Base-by-base conservation (phyloP, 2,329 filamentous ascomycete genomes). In the Epichloe bromicola region DNA sequence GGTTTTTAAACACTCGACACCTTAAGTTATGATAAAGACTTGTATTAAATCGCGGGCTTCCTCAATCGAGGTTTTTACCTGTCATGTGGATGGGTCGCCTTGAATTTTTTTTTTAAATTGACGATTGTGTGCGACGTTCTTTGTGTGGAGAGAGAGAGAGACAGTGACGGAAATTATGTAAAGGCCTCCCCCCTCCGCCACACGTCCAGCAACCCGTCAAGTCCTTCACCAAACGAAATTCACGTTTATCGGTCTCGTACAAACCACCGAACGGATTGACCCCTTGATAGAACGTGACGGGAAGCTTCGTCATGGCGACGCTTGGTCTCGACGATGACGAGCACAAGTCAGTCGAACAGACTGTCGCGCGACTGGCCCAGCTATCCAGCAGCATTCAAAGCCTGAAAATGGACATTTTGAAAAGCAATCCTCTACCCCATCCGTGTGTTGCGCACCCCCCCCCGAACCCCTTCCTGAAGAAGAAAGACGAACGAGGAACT, bases 281-380 rank as follows among this genome's bases (percentile, higher is more conserved):
- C 23, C 23, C 6, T 30, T 12, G 5, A 34, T 7, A 3, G 5
- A 10, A 33, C 20, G 15, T 15, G 12, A 19, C 42, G 14, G 10
- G 10, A 30, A 30, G 23, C 5, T 7, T 26, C 30, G n/a, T 23
- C 41, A 71, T 71, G 69, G 65, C 68, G 43, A 63, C 67, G 23
- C 68, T 80, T n/a, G 71, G 72, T 34, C 65, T 81, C 33, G 72
- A 70, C 36, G 71, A 72, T 30, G 79, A 82, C 19, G 80, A 84
- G 65, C 70, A 82, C 57, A 86, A 83, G 67, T 74, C 78, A 40
- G 75, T 90, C 26, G 86, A 90, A 60, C 78, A 84, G 65, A 80
- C 82, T 30, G 79, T 86, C 40, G 78, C 82, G 60, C 77, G 83
- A 30, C 74, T 89, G 20, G 74, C 74, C 44, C 82, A 87, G 61